Evolutionary conservation across 768 basidiomycete species (phyloP).

Genomic region (Lactarius hatsudake): DNA sequence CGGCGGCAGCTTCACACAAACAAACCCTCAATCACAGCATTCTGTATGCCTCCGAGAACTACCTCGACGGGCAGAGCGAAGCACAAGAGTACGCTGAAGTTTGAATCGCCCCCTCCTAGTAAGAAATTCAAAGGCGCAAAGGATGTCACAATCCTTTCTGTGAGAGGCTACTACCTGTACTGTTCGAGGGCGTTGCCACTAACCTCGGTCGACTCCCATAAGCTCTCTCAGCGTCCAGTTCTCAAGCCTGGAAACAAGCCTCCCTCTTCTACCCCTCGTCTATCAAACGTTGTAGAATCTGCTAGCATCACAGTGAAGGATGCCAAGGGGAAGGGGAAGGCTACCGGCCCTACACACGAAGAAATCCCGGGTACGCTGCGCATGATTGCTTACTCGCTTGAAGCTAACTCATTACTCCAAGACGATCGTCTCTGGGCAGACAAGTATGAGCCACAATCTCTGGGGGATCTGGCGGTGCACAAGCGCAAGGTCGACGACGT

Average conservation of each 20-base stretch:
- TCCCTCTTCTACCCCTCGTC: neutral
- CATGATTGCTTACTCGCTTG: neutral
- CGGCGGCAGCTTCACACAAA: neutral
- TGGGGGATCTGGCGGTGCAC: constrained; percentile 80
- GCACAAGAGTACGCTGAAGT: constrained; percentile 26
- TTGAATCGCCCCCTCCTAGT: constrained; percentile 19
- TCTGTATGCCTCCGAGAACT: constrained; percentile 12
- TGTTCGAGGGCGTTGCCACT: constrained; percentile 1
- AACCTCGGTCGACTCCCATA: constrained; percentile 4
- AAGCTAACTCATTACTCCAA: neutral
- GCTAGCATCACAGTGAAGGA: constrained; percentile 14
- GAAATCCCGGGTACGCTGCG: constrained; percentile 5
- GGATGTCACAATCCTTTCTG: constrained; percentile 11
- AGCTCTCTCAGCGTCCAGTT: constrained; percentile 14
- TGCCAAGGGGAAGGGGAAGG: constrained; percentile 32
- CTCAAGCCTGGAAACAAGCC: constrained; percentile 9
- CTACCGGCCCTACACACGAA: neutral
- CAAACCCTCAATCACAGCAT: neutral
- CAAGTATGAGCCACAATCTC: constrained; percentile 32
- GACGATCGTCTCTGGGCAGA: constrained; percentile 36
- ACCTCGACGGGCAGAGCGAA: constrained; percentile 2
- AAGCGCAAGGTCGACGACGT: constrained; percentile 76
- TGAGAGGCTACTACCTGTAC: constrained; percentile 10
- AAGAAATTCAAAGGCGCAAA: constrained; percentile 21
- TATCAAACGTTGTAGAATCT: neutral